Evolutionary conservation across 2,329 filamentous ascomycete species (phyloP).

Genomic region (Clonostachys rosea): DNA sequence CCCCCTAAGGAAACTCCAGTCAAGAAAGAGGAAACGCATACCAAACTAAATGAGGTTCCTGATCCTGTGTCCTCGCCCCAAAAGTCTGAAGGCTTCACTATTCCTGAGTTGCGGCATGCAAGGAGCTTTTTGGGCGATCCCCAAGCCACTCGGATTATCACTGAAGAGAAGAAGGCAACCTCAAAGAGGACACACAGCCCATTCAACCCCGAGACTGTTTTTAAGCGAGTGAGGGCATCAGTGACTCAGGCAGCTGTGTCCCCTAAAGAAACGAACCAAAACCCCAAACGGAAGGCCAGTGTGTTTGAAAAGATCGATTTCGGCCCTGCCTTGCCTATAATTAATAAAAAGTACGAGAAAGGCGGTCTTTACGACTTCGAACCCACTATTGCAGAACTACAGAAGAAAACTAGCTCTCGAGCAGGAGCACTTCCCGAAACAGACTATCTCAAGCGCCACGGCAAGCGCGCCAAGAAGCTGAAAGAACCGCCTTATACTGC

Average conservation of each 20-base stretch:
- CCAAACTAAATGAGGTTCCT: conserved; percentile 1
- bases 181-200: conserved; percentile 51
- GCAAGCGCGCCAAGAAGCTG: conserved; percentile 30
- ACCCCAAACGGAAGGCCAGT: conserved; percentile 29
- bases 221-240: conserved; percentile 50
- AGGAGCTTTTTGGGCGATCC: conserved; percentile 44
- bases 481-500: conserved; percentile 15
- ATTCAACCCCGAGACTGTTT: conserved; percentile 53
- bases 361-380: conserved; percentile 48
- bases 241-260: conserved; percentile 13
- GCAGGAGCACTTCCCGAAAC: conserved; percentile 32
- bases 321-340: conserved; percentile 44
- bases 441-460: conserved; percentile 41
- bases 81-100: conserved; percentile 43
- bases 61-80: conserved; percentile 6
- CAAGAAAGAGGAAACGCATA: conserved; percentile 2
- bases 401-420: not conserved
- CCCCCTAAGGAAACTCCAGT: not conserved
- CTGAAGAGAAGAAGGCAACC: conserved; percentile 18
- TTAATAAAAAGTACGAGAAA: conserved; percentile 55
- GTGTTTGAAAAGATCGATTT: conserved; percentile 52
- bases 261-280: conserved; percentile 6
- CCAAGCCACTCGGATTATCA: conserved; percentile 16
- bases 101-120: conserved; percentile 54
- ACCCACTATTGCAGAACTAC: not conserved